Percentiles rank a stretch among this genome's conserved stretches.
Evolutionary conservation across 2,329 filamentous ascomycete species (phyloP).

Genomic region (Hypoxylon sp.): DNA sequence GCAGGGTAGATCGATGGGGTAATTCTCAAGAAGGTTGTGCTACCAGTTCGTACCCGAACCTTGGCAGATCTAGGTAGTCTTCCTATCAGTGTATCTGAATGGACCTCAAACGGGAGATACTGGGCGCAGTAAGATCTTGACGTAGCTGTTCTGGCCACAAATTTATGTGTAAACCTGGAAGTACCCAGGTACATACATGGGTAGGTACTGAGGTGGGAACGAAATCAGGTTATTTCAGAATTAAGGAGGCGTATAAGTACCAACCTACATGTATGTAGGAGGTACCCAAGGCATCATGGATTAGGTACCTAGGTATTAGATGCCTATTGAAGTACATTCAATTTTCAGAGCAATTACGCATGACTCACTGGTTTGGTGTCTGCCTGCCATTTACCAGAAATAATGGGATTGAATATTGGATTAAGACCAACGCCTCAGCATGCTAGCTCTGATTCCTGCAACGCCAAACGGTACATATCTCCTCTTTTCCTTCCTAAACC

Average conservation of each 20-base stretch:
- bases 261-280: neutral
- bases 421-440: slow-evolving; percentile 10
- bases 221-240: too few species aligned
- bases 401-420: slow-evolving; percentile 3
- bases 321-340: too few species aligned
- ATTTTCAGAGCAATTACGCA: too few species aligned
- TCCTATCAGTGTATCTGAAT: neutral
- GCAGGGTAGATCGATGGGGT: neutral
- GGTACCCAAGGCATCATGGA: too few species aligned
- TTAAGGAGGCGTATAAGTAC: too few species aligned
- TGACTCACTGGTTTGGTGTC: neutral
- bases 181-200: too few species aligned
- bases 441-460: slow-evolving; percentile 24
- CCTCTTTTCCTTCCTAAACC: slow-evolving; percentile 10
- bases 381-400: neutral
- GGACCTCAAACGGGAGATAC: too few species aligned
- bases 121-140: too few species aligned
- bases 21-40: neutral
- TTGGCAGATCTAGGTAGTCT: neutral
- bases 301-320: too few species aligned
- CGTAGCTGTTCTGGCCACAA: too few species aligned
- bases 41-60: neutral
- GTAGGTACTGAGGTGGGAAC: too few species aligned
- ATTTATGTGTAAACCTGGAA: too few species aligned
- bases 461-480: neutral